Evolutionary conservation across 176 grass and related monocot genomes (phyloP).

Genomic region (Juncus inflexus): DNA sequence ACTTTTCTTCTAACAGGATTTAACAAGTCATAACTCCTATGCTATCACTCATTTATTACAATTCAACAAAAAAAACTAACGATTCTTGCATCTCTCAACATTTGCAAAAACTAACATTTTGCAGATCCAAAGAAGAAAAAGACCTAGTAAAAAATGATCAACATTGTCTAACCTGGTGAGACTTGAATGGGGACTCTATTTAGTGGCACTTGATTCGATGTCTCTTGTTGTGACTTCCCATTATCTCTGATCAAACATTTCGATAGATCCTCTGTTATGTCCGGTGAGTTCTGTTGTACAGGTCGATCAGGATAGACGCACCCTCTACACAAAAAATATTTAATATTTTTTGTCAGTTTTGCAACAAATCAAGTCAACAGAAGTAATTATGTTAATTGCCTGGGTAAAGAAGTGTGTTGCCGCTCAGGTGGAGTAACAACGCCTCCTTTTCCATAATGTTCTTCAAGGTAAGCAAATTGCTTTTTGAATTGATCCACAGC

Average conservation of each 20-base stretch:
- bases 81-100: no score
- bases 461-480: conserved; percentile 90
- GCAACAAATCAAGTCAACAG: no score
- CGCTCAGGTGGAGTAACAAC: conserved; percentile 67
- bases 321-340: conserved; percentile 40
- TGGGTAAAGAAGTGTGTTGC: conserved; percentile 85
- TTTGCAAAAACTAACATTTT: no score
- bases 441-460: conserved; percentile 80
- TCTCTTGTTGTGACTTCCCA: conserved; percentile 40
- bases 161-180: conserved; percentile 47
- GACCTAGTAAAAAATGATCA: no score
- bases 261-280: conserved; percentile 67
- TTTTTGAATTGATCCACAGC: conserved; percentile 92
- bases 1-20: no score
- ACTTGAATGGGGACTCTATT: conserved; percentile 45
- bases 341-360: no score
- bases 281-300: conserved; percentile 44
- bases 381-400: conserved; percentile 34
- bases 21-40: no score
- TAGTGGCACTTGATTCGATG: conserved; percentile 31
- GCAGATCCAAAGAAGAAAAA: no score
- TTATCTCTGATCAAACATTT: conserved; percentile 74
- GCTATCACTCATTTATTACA: no score
- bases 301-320: conserved; percentile 60
- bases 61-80: no score